phyloP scores from a whole-genome alignment of 2,329 filamentous ascomycete genomes.

The Exutisphaerella laricina region DNA sequence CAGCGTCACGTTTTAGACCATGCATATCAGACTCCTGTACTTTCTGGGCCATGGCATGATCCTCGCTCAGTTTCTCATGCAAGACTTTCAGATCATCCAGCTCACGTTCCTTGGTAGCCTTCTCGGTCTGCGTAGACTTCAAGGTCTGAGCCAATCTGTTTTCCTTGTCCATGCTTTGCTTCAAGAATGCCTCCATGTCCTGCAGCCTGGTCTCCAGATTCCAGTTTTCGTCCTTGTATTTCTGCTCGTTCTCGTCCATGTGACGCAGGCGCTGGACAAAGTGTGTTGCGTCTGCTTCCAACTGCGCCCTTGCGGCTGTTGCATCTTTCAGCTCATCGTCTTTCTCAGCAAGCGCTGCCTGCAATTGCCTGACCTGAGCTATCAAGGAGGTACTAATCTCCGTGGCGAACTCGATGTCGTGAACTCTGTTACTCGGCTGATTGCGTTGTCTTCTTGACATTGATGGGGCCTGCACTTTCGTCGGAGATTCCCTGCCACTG shows the following conservation, averaged over 20 bases:
- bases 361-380: conserved; percentile 86
- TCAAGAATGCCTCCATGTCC: conserved; percentile 67
- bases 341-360: conserved; percentile 75
- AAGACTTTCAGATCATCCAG: conserved; percentile 81
- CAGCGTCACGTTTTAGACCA: conserved; percentile 72
- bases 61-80: conserved; percentile 73
- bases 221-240: conserved; percentile 99
- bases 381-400: conserved; percentile 95
- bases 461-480: conserved; percentile 73
- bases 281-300: conserved; percentile 77
- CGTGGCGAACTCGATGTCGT: conserved; percentile 97
- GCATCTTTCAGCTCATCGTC: conserved; percentile 77
- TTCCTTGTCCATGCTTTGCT: conserved; percentile 74
- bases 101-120: conserved; percentile 72
- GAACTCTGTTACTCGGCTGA: conserved; percentile 77
- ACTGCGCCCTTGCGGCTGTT: conserved; percentile 66
- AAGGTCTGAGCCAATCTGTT: conserved; percentile 72
- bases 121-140: conserved; percentile 65
- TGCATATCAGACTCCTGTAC: conserved; percentile 86
- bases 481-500: conserved; percentile 77
- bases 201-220: conserved; percentile 89
- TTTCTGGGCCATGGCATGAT: conserved; percentile 70
- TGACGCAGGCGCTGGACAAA: conserved; percentile 73
- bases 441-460: conserved; percentile 70
- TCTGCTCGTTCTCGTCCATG: conserved; percentile 88